Percentiles rank a stretch among this genome's conserved stretches.
phyloP scores from a whole-genome alignment of 768 basidiomycete genomes.

The Favolaschia claudopus region DNA sequence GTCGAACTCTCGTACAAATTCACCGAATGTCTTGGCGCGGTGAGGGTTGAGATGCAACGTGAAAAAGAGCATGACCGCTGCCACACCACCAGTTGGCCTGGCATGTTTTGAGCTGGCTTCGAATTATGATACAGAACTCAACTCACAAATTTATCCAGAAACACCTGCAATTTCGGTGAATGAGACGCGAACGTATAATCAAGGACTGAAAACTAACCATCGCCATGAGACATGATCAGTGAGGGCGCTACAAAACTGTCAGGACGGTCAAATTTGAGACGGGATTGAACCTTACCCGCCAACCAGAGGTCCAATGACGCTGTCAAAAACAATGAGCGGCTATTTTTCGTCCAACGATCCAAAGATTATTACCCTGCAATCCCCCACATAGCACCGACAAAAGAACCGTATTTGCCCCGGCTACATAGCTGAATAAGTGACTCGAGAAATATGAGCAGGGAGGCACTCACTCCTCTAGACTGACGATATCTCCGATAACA shows the following conservation, averaged over 20 bases:
- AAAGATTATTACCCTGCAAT: slow-evolving; percentile 48
- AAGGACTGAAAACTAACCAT: slow-evolving; percentile 54
- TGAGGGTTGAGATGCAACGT: slow-evolving; percentile 84
- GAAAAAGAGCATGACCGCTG: slow-evolving; percentile 67
- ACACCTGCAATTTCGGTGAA: slow-evolving; percentile 56
- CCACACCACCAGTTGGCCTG: slow-evolving; percentile 79
- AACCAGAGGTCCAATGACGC: slow-evolving; percentile 81
- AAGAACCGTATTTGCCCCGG: slow-evolving; percentile 80
- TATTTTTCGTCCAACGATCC: too few species aligned
- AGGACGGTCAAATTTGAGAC: neutral
- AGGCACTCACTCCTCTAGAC: slow-evolving; percentile 70
- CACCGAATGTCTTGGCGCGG: slow-evolving; percentile 58
- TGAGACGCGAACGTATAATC: slow-evolving; percentile 1
- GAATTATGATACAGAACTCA: too few species aligned
- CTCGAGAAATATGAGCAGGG: neutral
- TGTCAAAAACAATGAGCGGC: slow-evolving; percentile 28
- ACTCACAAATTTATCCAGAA: slow-evolving; percentile 80
- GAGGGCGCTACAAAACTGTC: slow-evolving; percentile 53
- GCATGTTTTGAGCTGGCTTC: too few species aligned
- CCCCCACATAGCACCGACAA: slow-evolving; percentile 82
- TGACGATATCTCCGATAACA: slow-evolving; percentile 83
- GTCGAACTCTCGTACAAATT: slow-evolving; percentile 73
- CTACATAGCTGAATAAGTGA: slow-evolving; percentile 38
- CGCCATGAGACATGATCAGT: slow-evolving; percentile 83
- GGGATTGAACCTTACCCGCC: slow-evolving; percentile 63